Conservation (phyloP, 768 basidiomycete genomes). For the Termitomyces sp. region DNA sequence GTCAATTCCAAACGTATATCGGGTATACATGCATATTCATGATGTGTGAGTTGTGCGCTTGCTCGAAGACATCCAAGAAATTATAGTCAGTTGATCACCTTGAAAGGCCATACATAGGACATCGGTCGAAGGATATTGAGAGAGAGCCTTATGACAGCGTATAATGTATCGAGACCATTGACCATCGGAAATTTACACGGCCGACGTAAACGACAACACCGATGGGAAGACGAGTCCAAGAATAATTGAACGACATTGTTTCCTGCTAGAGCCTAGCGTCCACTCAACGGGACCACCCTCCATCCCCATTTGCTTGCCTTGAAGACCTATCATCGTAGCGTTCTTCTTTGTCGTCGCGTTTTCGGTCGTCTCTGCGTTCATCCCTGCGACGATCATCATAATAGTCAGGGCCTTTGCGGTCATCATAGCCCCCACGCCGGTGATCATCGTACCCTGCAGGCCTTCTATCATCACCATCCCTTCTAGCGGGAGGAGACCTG, state of each 20-base stretch:
- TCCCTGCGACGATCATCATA: constrained; percentile 88
- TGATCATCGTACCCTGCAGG: constrained; percentile 91
- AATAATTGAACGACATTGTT: constrained; percentile 32
- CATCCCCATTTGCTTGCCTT: constrained; percentile 74
- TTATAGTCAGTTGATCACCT: constrained; percentile 2
- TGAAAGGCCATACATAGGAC: not conserved
- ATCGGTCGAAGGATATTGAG: not conserved
- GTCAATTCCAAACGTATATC: not conserved
- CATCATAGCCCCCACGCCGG: constrained; percentile 80
- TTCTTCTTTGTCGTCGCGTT: constrained; percentile 82
- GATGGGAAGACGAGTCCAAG: constrained; percentile 39
- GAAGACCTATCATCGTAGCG: constrained; percentile 71
- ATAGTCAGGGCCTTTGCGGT: constrained; percentile 77
- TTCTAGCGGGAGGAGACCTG: constrained; percentile 77
- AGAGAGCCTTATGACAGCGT: constrained; percentile 24
- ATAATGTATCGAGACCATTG: constrained; percentile 37
- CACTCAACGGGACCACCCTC: constrained; percentile 68
- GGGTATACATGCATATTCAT: not conserved
- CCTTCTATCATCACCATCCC: constrained; percentile 81
- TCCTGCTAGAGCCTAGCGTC: constrained; percentile 28
- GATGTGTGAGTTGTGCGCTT: not conserved
- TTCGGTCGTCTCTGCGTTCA: constrained; percentile 72
- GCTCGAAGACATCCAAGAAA: not conserved
- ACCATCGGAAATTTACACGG: constrained; percentile 42
- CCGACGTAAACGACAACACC: constrained; percentile 51